Base-by-base conservation (phyloP, 768 basidiomycete genomes). In the Russula abietina region DNA sequence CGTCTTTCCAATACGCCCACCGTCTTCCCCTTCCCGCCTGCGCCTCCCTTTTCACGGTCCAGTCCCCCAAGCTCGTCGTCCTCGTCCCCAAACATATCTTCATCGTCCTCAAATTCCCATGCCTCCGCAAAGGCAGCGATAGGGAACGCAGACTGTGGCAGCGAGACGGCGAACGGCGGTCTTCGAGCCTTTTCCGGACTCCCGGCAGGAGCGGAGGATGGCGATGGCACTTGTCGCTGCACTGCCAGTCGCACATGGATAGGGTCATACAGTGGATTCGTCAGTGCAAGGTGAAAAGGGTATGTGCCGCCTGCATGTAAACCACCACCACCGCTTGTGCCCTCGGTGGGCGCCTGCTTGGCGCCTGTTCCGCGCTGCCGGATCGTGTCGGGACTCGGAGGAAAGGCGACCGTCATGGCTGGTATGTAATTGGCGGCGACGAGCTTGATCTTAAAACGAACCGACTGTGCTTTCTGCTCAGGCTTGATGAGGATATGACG, bases 401-500 rank as follows among this genome's bases (percentile, higher is more conserved):
- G 88, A 38, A 91, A 78, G 41, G 81, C 74, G 39, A 93, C 83
- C 7, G 85, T 82, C 36, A 98, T 89, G 2, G 88, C 83, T 0
- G 97, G 97, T 17, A 99, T 79, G 74, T 98, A 98, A 72, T 90
- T 96, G 32, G 91, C 85, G 0, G 96, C 97, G 60, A 96, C 91
- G 55, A 98, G 86, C 74, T 98, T 98, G 75, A 99, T 98, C 76
- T 98, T 98, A 80, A 88, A 98, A 19, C 93, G 85, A 41, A 91
- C 88, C 19, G 91, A 93, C 68, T 93, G 92, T 0, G 94, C 89
- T 72, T 99, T 99, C 71, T 95, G 90, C 73, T 99, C 97, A 4
- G 97, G 97, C 72, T 98, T 97, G 75, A 98, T 97, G 65, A 99
- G 83, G 68, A 98, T 97, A 73, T 98, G 96, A 19, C 91, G 87